Base-by-base conservation (phyloP, 179 eudicot genomes). In the Pouteria campechiana region DNA sequence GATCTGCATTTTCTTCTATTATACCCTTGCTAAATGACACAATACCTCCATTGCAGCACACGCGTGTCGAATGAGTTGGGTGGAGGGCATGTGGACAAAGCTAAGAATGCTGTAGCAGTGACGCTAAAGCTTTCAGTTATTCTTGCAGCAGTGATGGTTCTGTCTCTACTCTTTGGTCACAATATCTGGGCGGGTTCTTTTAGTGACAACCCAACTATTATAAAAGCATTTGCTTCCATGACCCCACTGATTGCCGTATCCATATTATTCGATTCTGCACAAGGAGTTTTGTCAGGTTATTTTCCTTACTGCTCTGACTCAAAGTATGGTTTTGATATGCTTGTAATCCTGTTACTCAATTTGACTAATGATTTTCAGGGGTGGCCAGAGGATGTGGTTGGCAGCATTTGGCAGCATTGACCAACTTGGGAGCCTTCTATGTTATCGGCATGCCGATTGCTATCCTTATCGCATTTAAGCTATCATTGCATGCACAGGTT, bases 371-470 rank as follows among this genome's bases (percentile, higher is more conserved):
- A 3, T 35, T 0, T 36, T 48, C 67, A 85, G 96, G 93, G 35
- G 96, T 79, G 65, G 79, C 85, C 45, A 79, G 96, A 63, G 96
- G 96, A 45, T 75, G 93, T 24, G 93, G 96, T 3, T 85, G 93
- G 93, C 96, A 86, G 58, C 80, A 79, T 13, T 48, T 72, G 63
- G 88, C 79, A 0, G 60, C 75, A 48, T 69, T 44, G 54, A 68
- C 75, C 38, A 87, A 79, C 54, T 44, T 87, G 52, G 75, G 51
- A 22, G 70, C 85, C 15, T 87, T 72, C 41, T 87, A 76, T 41
- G 32, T 67, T 27, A 51, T 87, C 48, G 96, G 96, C 64, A 79
- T 79, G 89, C 83, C 93, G 14, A 63, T 83, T 7, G 72, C 93
- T 3, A 39, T 46, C 16, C 18, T 82, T 2, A 80, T 82, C 7